phyloP scores from a whole-genome alignment of 1,284 basidiomycete genomes.

The Ganoderma lingzhi region DNA sequence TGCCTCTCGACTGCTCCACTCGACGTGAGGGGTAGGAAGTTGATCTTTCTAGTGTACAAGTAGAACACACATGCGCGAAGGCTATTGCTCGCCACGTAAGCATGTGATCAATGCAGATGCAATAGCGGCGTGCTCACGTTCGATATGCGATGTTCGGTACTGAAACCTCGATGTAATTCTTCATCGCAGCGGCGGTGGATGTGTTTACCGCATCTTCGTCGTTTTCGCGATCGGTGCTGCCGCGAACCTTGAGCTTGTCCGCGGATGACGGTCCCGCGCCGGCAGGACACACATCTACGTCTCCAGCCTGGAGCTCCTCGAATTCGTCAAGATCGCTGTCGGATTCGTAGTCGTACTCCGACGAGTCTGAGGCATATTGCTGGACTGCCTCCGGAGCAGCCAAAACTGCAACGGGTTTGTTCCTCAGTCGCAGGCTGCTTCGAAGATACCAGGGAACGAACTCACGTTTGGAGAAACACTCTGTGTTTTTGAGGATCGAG shows the following conservation, averaged over 20 bases:
- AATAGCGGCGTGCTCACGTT: slow-evolving; percentile 30
- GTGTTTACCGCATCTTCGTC: background rate
- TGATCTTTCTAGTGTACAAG: slow-evolving; percentile 35
- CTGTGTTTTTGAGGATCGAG: slow-evolving; percentile 31
- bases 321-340: slow-evolving; percentile 40
- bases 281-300: background rate
- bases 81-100: slow-evolving; percentile 13
- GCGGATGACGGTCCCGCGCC: background rate
- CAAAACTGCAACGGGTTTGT: slow-evolving; percentile 24
- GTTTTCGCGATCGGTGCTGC: background rate
- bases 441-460: background rate
- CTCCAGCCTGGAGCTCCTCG: slow-evolving; percentile 18
- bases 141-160: slow-evolving; percentile 33
- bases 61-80: slow-evolving; percentile 36
- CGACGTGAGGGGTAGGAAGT: slow-evolving; percentile 35
- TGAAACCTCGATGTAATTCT: slow-evolving; percentile 22
- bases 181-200: slow-evolving; percentile 5
- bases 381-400: slow-evolving; percentile 7
- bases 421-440: background rate
- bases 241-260: slow-evolving; percentile 8
- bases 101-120: background rate
- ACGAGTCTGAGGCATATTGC: slow-evolving; percentile 8
- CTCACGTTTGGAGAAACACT: slow-evolving; percentile 34
- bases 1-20: slow-evolving; percentile 13
- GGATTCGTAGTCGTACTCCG: slow-evolving; percentile 39